Evolutionary conservation across 768 basidiomycete genomes (phyloP).

Genomic region (Leccinum pellstonianum): DNA sequence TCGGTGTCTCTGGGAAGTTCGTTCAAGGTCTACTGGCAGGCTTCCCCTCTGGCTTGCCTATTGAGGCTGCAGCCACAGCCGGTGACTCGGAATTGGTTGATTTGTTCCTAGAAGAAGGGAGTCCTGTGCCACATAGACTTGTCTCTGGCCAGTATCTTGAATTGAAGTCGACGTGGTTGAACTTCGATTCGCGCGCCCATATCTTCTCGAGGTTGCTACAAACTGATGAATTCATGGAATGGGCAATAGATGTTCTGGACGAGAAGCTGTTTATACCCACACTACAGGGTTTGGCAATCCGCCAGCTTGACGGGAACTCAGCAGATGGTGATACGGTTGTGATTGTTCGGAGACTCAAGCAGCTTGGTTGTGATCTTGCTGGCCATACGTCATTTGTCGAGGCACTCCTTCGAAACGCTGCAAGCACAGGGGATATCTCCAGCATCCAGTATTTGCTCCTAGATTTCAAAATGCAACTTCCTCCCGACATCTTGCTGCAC

Average conservation of each 20-base stretch:
- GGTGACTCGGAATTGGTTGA: neutral
- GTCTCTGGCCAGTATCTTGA: neutral
- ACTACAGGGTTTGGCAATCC: too few species aligned
- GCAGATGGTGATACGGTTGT: neutral
- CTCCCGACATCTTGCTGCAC: too few species aligned
- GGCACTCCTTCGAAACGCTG: neutral
- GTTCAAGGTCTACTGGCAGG: too few species aligned
- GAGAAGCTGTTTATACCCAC: too few species aligned
- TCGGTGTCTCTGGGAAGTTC: neutral
- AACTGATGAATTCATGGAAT: neutral
- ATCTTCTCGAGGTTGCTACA: neutral
- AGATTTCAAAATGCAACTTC: too few species aligned
- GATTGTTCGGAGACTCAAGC: neutral
- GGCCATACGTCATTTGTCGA: neutral
- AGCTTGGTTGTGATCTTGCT: neutral
- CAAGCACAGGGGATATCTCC: neutral
- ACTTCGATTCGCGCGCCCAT: neutral
- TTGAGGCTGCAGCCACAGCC: neutral
- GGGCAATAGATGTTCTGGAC: neutral
- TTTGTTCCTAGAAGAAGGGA: neutral
- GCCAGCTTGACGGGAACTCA: neutral
- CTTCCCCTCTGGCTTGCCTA: neutral
- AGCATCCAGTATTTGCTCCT: neutral
- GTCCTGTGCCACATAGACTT: neutral
- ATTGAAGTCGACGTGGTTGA: too few species aligned